These are phyloP conservation scores for Chaetomiaceae sp. DNA, from an alignment of 2,329 filamentous ascomycete species.

Conservation along the genomic window DNA sequence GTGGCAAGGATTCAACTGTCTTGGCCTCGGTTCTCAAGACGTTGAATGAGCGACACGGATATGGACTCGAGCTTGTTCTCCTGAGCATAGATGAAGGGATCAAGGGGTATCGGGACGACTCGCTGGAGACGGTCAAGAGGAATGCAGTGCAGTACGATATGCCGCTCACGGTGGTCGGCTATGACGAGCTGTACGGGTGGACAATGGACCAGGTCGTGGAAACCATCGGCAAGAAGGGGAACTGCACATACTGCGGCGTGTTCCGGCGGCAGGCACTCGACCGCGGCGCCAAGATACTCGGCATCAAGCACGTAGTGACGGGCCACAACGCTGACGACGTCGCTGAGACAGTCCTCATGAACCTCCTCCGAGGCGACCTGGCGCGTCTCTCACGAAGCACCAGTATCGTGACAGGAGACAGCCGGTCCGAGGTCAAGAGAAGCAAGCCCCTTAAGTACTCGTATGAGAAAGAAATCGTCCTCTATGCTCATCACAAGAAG, in stretches of 20 bases:
- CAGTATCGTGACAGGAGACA: constrained; percentile 76
- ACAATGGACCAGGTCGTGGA: constrained; percentile 99
- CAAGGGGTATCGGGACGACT: constrained; percentile 93
- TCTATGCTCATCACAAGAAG: constrained; percentile 95
- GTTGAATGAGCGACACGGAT: constrained; percentile 82
- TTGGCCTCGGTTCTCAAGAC: constrained; percentile 92
- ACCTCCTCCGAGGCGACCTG: constrained; percentile 83
- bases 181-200: constrained; percentile 94
- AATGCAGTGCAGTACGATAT: constrained; percentile 90
- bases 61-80: constrained; percentile 79
- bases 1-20: constrained; percentile 96
- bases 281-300: constrained; percentile 79
- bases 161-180: constrained; percentile 86
- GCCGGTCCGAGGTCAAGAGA: constrained; percentile 82
- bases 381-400: constrained; percentile 84
- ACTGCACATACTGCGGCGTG: constrained; percentile 98
- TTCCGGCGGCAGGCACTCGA: constrained; percentile 93
- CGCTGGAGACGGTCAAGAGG: constrained; percentile 90
- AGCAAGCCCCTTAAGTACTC: constrained; percentile 98
- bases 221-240: constrained; percentile 94
- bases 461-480: constrained; percentile 97
- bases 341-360: constrained; percentile 97
- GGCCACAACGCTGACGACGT: constrained; percentile 98
- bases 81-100: constrained; percentile 97
- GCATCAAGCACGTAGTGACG: constrained; percentile 89